These are phyloP conservation scores for Aegilops speltoides DNA, from an alignment of 176 grass and related monocot species.

Conservation along the genomic window DNA sequence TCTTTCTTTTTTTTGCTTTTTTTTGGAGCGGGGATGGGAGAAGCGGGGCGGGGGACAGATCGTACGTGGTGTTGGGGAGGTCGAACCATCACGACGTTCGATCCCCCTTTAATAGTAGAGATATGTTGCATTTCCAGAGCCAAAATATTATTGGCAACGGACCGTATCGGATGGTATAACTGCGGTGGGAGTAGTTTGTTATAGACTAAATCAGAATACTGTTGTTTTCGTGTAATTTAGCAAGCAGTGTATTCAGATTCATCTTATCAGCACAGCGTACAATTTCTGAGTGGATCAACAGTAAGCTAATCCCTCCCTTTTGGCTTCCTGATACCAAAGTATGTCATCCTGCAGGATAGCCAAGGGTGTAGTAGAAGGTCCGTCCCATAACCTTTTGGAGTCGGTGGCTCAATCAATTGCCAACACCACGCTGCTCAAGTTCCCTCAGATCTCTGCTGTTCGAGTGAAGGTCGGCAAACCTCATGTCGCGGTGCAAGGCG, in stretches of 20 bases:
- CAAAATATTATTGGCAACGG: not conserved
- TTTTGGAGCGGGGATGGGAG: no score
- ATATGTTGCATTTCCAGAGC: not conserved
- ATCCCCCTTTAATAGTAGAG: no score
- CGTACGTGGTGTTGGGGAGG: no score
- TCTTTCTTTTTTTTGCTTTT: no score
- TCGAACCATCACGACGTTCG: no score
- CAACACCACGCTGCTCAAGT: slow-evolving; percentile 55
- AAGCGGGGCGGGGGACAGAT: no score
- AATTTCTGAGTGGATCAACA: not conserved
- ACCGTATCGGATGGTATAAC: not conserved
- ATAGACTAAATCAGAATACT: not conserved
- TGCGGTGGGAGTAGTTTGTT: not conserved
- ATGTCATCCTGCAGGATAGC: slow-evolving; percentile 48
- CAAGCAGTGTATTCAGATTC: not conserved
- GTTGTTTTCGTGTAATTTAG: not conserved
- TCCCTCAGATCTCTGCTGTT: slow-evolving; percentile 71
- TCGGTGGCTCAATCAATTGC: slow-evolving; percentile 84
- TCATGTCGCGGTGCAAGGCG: slow-evolving; percentile 69
- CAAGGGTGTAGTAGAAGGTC: slow-evolving; percentile 62
- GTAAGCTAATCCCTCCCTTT: not conserved
- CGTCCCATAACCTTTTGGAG: slow-evolving; percentile 71
- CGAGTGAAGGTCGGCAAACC: slow-evolving; percentile 81
- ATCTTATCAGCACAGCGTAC: not conserved
- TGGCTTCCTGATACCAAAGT: not conserved